Conservation (phyloP, 768 basidiomycete genomes). For the Gymnopilus junonius region DNA sequence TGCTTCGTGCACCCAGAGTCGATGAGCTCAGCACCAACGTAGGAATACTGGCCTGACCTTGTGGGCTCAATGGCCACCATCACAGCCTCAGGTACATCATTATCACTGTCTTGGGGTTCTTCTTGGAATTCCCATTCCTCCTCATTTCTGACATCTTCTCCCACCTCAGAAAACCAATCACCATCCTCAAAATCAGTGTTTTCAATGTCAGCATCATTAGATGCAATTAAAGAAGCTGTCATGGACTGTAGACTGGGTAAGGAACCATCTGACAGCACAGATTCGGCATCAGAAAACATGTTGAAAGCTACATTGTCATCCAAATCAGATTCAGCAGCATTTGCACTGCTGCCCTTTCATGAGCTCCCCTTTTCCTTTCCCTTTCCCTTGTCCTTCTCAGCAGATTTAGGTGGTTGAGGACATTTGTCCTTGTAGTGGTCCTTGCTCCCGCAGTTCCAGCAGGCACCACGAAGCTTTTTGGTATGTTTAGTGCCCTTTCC, state of each 20-base stretch:
- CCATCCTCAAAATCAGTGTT: neutral
- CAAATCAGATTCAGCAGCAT: conserved; percentile 16
- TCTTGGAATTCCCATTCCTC: neutral
- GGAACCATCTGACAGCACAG: conserved; percentile 16
- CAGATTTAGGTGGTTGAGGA: conserved; percentile 13
- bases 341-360: conserved; percentile 1
- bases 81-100: neutral
- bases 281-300: neutral
- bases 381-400: conserved; percentile 18
- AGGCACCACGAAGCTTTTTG: conserved; percentile 14
- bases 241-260: conserved; percentile 35
- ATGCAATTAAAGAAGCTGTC: neutral
- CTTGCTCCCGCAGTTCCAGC: conserved; percentile 33
- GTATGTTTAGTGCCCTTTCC: conserved; percentile 4
- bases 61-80: neutral
- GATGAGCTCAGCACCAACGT: conserved; percentile 19
- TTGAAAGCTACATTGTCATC: conserved; percentile 9
- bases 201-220: neutral
- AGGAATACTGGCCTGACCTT: neutral
- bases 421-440: conserved; percentile 31
- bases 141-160: conserved; percentile 9
- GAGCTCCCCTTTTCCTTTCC: neutral
- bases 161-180: conserved; percentile 23
- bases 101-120: neutral
- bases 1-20: conserved; percentile 37